A percentile compares a stretch with the other conserved stretches of the same genome.
These are phyloP conservation scores for Gastrolobium villosum DNA, from an alignment of 306 rosid species.

Conservation along the genomic window DNA sequence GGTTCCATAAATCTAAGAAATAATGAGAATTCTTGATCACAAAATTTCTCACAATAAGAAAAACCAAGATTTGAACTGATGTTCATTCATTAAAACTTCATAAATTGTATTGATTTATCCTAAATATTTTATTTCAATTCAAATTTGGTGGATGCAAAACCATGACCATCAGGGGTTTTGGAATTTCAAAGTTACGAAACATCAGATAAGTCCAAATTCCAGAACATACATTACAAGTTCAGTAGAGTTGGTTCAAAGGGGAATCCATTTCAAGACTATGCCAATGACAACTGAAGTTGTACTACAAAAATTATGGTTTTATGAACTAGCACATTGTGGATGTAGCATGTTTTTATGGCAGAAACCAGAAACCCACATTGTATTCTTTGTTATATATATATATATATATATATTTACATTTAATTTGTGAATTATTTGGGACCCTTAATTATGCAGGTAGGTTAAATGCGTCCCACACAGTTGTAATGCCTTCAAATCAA, in stretches of 20 bases:
- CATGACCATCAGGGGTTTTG: slow-evolving; percentile 19
- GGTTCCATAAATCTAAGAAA: slow-evolving; percentile 11
- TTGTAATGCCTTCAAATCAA: neutral
- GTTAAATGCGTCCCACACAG: neutral
- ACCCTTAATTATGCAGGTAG: no score
- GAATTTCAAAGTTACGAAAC: neutral
- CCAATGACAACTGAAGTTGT: neutral
- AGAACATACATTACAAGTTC: slow-evolving; percentile 7
- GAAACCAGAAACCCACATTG: neutral
- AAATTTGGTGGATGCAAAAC: neutral
- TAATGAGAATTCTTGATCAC: neutral
- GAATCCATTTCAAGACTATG: slow-evolving; percentile 13
- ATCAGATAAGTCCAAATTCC: slow-evolving; percentile 8
- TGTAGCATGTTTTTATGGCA: slow-evolving; percentile 12
- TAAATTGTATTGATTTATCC: neutral
- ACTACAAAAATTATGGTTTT: neutral
- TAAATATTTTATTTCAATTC: neutral
- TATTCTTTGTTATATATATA: neutral
- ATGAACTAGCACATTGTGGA: neutral
- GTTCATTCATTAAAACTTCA: neutral
- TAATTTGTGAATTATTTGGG: neutral
- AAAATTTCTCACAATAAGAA: slow-evolving; percentile 3
- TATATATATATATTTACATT: neutral
- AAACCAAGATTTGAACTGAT: neutral
- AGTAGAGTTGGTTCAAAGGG: slow-evolving; percentile 12